Evolutionary conservation across 2,329 filamentous ascomycete genomes (phyloP), one percentile per base, ranked within the genome.

Genomic region (Pyrenochaeta sp.): DNA sequence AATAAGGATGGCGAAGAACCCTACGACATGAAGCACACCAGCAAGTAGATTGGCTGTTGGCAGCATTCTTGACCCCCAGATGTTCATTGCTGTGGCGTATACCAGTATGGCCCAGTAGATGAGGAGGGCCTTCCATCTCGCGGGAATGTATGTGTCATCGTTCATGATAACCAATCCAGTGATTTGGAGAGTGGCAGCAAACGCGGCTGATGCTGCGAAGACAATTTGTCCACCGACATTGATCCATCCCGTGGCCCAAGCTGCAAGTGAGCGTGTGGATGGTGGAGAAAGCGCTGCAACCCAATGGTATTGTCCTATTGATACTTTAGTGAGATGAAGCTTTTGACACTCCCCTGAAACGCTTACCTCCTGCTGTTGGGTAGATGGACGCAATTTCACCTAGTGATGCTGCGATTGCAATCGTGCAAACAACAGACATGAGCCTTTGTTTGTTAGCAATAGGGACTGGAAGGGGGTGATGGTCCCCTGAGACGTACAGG

Each of bases 361-460:
- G 36, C 89, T 43, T 87, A 56, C 56, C 65, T 71, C 87, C 88
- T 37, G 87, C 87, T 6, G 87, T 90, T n/a, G 88, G 88, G 65
- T 88, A 90, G 29, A 89, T 85, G 57, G 85, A 88, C 49, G 87
- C 90, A 66, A 91, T 88, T 76, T 91, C 88, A 56, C 86, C 86
- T 15, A 90, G 79, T 17, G 87, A 89, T 4, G 83, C 77, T n/a
- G 88, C 87, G 32, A 90, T 86, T 69, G 87, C 90, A 58, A 88
- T 71, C 60, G 89, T 87, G 68, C 76, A 77, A 7, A 79, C 36
- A 27, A 81, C 75, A 0, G 78, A 75, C 2, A 80, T 69, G 2
- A 81, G 65, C 43, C 78, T 81, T 33, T 17, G n/a, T 4, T 12
- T 29, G 23, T 52, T 18, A 50, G 31, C 7, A 4, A n/a, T 14